Percentiles rank a stretch among this genome's conserved stretches.
Evolutionary conservation across 192 early-diverging fungal species (phyloP).

Genomic region (Chytriomyces confervae): DNA sequence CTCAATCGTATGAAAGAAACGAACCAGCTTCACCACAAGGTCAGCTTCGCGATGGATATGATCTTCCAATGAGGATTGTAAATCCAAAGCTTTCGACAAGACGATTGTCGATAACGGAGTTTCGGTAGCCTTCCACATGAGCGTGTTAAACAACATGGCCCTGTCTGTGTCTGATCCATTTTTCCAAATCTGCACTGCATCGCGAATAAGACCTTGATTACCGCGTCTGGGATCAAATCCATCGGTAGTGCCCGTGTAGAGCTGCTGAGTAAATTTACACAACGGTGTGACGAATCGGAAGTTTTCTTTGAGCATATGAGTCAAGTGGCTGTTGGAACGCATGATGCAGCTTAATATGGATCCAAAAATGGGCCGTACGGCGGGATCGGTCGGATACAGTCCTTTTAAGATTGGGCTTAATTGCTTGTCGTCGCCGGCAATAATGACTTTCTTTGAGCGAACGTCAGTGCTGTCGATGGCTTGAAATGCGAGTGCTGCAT

Average conservation of each 20-base stretch:
- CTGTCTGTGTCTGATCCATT: not conserved
- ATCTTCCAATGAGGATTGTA: not conserved
- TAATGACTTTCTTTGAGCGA: slow-evolving; percentile 33
- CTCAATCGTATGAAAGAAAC: not conserved
- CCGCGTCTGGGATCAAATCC: slow-evolving; percentile 15
- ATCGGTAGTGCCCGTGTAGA: slow-evolving; percentile 27
- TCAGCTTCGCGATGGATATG: slow-evolving; percentile 31
- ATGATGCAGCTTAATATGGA: slow-evolving; percentile 47
- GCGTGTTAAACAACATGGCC: not conserved
- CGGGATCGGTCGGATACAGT: slow-evolving; percentile 24
- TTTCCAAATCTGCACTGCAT: not conserved
- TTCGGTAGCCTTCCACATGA: not conserved
- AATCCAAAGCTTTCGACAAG: not conserved
- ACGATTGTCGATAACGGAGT: not conserved
- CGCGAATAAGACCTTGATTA: slow-evolving; percentile 3
- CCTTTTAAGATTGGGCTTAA: slow-evolving; percentile 42
- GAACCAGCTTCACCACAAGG: slow-evolving; percentile 28
- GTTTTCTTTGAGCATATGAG: slow-evolving; percentile 44
- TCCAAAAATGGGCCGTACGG: slow-evolving; percentile 39
- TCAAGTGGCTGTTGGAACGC: slow-evolving; percentile 2
- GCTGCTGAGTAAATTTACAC: slow-evolving; percentile 34
- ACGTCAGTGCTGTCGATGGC: slow-evolving; percentile 7
- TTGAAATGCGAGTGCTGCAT: slow-evolving; percentile 39
- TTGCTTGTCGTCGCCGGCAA: slow-evolving; percentile 46
- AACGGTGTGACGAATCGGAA: slow-evolving; percentile 46